A percentile compares a stretch with the other conserved stretches of the same genome.
Evolutionary conservation across 441 rosid species (phyloP).

Genomic region (Erodium chrysanthum): DNA sequence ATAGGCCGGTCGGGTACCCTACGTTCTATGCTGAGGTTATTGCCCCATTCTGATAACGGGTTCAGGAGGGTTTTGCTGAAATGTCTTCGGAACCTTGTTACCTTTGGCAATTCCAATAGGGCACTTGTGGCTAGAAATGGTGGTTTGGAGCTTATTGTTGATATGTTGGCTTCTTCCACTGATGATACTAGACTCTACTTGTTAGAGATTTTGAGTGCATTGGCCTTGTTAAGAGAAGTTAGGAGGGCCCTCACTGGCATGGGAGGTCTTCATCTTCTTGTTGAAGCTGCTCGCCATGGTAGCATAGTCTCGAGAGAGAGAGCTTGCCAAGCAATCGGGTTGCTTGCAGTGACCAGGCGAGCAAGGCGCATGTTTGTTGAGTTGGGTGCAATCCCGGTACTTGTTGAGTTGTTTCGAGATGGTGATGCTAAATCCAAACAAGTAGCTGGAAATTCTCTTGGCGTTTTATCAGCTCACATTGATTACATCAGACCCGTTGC

Average conservation of each 20-base stretch:
- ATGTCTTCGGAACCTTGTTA: slow-evolving; percentile 42
- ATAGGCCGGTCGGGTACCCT: slow-evolving; percentile 40
- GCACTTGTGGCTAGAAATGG: slow-evolving; percentile 30
- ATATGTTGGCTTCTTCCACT: slow-evolving; percentile 26
- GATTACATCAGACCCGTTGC: slow-evolving; percentile 41
- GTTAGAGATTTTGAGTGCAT: slow-evolving; percentile 51
- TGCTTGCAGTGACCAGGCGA: slow-evolving; percentile 32
- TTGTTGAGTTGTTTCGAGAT: slow-evolving; percentile 38
- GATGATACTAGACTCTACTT: slow-evolving; percentile 30
- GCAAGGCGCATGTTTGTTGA: slow-evolving; percentile 40
- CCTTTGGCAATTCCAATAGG: slow-evolving; percentile 30
- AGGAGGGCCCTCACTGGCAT: slow-evolving; percentile 34
- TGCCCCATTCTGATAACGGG: slow-evolving; percentile 23
- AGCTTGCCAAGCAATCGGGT: slow-evolving; percentile 58
- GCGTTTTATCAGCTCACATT: slow-evolving; percentile 40
- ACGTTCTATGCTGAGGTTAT: slow-evolving; percentile 28
- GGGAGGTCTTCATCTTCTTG: slow-evolving; percentile 41
- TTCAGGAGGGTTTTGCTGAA: slow-evolving; percentile 28
- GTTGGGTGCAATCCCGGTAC: slow-evolving; percentile 37
- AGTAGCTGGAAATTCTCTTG: slow-evolving; percentile 50
- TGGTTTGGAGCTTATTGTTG: slow-evolving; percentile 36
- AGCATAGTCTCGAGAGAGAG: slow-evolving; percentile 46
- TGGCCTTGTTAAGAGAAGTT: slow-evolving; percentile 37
- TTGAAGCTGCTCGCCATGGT: slow-evolving; percentile 42
- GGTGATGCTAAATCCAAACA: slow-evolving; percentile 36